phyloP scores from a whole-genome alignment of 805 yeast species.

The Candida boidinii region DNA sequence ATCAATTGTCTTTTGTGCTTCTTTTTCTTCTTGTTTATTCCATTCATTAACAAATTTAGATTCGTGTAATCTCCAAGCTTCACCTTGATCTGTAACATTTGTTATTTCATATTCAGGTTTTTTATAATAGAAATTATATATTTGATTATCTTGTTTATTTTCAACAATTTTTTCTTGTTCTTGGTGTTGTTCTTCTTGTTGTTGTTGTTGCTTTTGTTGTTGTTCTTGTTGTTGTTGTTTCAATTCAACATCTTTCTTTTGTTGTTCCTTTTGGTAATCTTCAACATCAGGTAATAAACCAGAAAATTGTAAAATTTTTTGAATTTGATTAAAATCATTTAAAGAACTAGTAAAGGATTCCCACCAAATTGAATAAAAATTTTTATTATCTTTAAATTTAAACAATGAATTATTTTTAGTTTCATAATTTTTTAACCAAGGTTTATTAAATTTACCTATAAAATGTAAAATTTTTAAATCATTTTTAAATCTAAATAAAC shows the following conservation, averaged over 20 bases:
- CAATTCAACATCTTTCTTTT: no score
- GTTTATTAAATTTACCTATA: conserved; percentile 65
- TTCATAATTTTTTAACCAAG: conserved; percentile 15
- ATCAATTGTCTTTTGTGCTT: not conserved
- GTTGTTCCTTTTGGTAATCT: no score
- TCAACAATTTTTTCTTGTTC: no score
- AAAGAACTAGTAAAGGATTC: conserved; percentile 12
- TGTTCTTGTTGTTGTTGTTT: no score
- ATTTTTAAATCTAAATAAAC: conserved; percentile 17
- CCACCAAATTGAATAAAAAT: conserved; percentile 24
- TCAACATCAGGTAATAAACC: no score
- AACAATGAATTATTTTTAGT: conserved; percentile 5
- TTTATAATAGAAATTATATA: no score
- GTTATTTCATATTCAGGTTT: no score
- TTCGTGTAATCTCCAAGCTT: conserved; percentile 24
- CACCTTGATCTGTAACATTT: conserved; percentile 18
- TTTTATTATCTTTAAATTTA: conserved; percentile 7
- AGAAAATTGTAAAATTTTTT: not conserved
- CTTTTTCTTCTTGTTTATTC: conserved; percentile 6
- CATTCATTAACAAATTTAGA: conserved; percentile 11
- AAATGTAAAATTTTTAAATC: conserved; percentile 52
- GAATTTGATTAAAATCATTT: conserved; percentile 3
- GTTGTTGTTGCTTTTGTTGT: no score
- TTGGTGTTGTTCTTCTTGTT: no score
- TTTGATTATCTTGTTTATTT: no score